These are phyloP conservation scores for Fistulifera pelliculosa DNA, from an alignment of 108 stramenopile genomes.

Conservation along the genomic window DNA sequence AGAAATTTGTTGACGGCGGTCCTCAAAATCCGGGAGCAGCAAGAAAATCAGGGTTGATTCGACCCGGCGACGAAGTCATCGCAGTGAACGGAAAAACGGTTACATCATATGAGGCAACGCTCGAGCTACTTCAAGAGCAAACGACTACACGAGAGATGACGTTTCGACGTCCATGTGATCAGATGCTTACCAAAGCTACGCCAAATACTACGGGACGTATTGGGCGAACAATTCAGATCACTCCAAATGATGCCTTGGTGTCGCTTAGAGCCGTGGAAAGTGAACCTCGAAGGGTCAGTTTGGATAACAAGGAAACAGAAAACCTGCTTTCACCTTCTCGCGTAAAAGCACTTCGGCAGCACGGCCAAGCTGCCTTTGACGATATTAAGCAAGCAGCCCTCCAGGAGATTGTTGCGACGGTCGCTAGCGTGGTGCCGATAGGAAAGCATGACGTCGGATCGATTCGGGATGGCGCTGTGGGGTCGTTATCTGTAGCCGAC, in stretches of 20 bases:
- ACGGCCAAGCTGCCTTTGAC: neutral
- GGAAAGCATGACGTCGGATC: neutral
- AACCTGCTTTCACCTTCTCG: neutral
- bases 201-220: neutral
- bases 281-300: neutral
- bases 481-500: neutral
- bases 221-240: neutral
- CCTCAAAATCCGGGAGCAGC: conserved; percentile 36
- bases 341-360: neutral
- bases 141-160: conserved; percentile 15
- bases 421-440: neutral
- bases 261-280: neutral
- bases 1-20: conserved; percentile 35
- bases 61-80: conserved; percentile 32
- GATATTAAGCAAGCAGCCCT: neutral
- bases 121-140: conserved; percentile 19
- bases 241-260: conserved; percentile 1
- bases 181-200: neutral
- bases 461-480: neutral
- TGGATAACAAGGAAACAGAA: neutral
- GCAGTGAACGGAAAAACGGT: conserved; percentile 19
- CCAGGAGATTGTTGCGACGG: conserved; percentile 1
- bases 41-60: conserved; percentile 29
- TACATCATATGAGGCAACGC: conserved; percentile 29
- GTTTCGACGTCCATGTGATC: conserved; percentile 19